phyloP scores from a whole-genome alignment of 2,329 filamentous ascomycete species.

The Elsinoe perseae region DNA sequence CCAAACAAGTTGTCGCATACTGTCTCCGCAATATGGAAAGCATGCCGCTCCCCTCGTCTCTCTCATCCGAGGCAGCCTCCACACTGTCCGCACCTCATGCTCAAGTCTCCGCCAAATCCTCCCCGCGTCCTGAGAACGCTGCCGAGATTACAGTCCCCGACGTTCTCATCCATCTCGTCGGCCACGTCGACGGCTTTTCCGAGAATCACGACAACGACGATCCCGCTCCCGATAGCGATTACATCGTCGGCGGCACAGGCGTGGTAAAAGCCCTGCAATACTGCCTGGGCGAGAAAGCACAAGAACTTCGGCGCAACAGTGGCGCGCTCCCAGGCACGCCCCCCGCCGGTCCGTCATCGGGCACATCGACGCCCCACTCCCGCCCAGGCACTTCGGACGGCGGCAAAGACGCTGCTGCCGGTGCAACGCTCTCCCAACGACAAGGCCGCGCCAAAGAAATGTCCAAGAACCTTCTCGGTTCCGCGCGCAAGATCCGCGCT shows the following conservation, averaged over 20 bases:
- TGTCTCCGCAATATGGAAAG: constrained; percentile 85
- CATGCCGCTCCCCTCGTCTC: constrained; percentile 59
- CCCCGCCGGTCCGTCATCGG: constrained; percentile 40
- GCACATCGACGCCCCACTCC: constrained; percentile 35
- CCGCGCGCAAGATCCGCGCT: constrained; percentile 78
- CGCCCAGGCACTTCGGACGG: background rate
- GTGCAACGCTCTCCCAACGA: constrained; percentile 23
- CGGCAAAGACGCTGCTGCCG: constrained; percentile 21
- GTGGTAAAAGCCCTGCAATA: constrained; percentile 91
- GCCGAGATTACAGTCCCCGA: constrained; percentile 63
- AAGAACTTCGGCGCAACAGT: constrained; percentile 33
- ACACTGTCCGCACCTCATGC: constrained; percentile 36
- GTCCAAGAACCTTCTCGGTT: constrained; percentile 80
- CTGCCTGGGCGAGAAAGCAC: constrained; percentile 74
- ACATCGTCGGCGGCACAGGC: constrained; percentile 90
- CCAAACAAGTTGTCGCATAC: constrained; percentile 91
- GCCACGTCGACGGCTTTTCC: constrained; percentile 51
- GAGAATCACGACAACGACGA: constrained; percentile 53
- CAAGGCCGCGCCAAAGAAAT: constrained; percentile 74
- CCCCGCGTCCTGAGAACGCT: constrained; percentile 35
- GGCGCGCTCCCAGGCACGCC: constrained; percentile 44
- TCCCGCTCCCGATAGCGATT: constrained; percentile 78
- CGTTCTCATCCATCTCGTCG: constrained; percentile 78
- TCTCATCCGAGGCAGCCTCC: constrained; percentile 39
- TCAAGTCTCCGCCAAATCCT: constrained; percentile 23